Evolutionary conservation across 805 yeast genomes (phyloP).

Genomic region (Osmozyma mogii): DNA sequence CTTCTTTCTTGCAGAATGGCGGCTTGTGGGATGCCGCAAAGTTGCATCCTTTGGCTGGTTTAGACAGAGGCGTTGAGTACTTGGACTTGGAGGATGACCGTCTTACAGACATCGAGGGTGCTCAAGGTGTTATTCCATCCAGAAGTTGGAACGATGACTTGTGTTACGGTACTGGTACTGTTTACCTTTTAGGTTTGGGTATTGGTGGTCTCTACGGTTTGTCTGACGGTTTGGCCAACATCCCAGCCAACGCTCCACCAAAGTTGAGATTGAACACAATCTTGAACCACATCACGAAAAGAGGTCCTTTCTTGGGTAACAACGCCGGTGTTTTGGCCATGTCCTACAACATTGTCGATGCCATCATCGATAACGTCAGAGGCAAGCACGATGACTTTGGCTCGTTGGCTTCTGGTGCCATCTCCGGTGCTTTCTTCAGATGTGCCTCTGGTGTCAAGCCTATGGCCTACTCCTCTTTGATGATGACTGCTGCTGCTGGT

Average conservation of each 20-base stretch:
- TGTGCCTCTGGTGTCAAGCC: conserved; percentile 80
- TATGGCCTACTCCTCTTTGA: conserved; percentile 76
- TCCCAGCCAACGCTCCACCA: conserved; percentile 70
- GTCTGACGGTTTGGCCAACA: conserved; percentile 72
- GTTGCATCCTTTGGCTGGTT: conserved; percentile 88
- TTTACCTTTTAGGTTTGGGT: conserved; percentile 79
- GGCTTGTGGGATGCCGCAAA: conserved; percentile 59
- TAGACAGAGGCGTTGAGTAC: conserved; percentile 83
- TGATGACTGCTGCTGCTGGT: conserved; percentile 87
- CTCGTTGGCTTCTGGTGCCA: conserved; percentile 81
- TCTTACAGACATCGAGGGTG: conserved; percentile 69
- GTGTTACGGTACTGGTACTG: conserved; percentile 96
- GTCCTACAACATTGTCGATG: conserved; percentile 77
- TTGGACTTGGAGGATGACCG: conserved; percentile 80
- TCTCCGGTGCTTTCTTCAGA: conserved; percentile 88
- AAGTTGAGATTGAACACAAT: conserved; percentile 83
- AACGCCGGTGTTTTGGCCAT: conserved; percentile 91
- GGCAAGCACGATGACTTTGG: conserved; percentile 85
- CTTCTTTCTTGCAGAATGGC: conserved; percentile 52
- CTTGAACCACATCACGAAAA: conserved; percentile 83
- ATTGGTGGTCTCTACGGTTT: conserved; percentile 86
- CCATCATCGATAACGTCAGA: conserved; percentile 69
- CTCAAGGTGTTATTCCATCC: conserved; percentile 88
- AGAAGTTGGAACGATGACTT: conserved; percentile 97
- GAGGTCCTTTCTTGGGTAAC: conserved; percentile 95